Evolutionary conservation across 306 rosid genomes (phyloP), one percentile per base, ranked within the genome.

Genomic region (Vachellia collinsii): DNA sequence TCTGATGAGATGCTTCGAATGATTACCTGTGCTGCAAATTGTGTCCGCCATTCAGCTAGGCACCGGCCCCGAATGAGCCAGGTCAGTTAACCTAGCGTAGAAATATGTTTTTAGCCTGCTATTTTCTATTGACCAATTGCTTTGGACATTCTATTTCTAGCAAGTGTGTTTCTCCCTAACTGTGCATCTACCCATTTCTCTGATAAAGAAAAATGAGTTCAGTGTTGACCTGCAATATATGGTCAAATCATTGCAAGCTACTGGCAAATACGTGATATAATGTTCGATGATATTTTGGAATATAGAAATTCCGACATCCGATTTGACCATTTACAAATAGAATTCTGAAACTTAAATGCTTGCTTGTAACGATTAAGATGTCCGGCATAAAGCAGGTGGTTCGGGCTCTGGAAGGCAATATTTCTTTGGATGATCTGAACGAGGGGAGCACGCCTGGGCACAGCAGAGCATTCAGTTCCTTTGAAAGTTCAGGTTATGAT

Each of bases 361-460:
- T 72, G 43, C 54, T 11, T 36, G 13, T 70, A 48, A 72, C 10
- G 29, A 61, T 4, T 77, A 48, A 50, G 65, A 72, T 72, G 61
- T 72, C 46, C 48, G 64, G 77, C 37, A 53, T 36, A 20, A 59
- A 23, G 53, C 48, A 93, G 93, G 91, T 93, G 13, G 97, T 91
- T 80, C 91, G 94, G 43, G 92, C 97, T 20, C 82, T 93, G 42
- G 98, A 93, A 85, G 98, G 98, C 44, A 90, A 90, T 25, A 83
- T 89, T n/a, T 85, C 98, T 59, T 88, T 90, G 10, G 85, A 93
- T 14, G 94, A 88, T 83, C 91, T 93, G 11, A 91, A 87, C 19
- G 91, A 90, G 61, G 94, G 92, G 67, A 82, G 84, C 77, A 74
- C 81, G 64, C 91, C 94, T 2, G 97, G 94, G 63, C 91, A 86